phyloP scores from a whole-genome alignment of 148 eudicot genomes.

The Silene latifolia region DNA sequence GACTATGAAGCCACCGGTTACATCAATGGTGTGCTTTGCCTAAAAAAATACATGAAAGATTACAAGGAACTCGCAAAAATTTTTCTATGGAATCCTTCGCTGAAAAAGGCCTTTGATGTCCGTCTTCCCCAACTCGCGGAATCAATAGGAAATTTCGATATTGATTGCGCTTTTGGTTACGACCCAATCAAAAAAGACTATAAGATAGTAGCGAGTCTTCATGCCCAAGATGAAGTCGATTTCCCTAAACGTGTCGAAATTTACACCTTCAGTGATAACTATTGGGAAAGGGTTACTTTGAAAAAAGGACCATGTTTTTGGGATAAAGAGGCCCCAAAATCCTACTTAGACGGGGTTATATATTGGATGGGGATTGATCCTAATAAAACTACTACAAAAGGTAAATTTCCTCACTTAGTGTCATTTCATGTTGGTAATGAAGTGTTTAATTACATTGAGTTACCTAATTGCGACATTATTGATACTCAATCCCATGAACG shows the following conservation, averaged over 20 bases:
- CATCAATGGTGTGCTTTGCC: too few relatives aligned
- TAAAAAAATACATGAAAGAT: too few relatives aligned
- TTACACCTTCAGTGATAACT: conserved; percentile 10
- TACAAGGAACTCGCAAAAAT: too few relatives aligned
- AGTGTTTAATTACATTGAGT: neutral
- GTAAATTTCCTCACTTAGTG: conserved; percentile 11
- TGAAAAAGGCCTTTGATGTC: too few relatives aligned
- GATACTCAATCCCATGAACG: neutral
- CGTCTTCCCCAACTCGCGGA: neutral
- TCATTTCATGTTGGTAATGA: conserved; percentile 17
- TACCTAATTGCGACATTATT: conserved; percentile 2
- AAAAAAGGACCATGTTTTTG: neutral
- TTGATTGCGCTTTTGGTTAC: conserved; percentile 23
- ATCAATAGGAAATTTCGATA: neutral
- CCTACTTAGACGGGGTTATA: conserved; percentile 11
- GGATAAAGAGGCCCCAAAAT: conserved; percentile 8
- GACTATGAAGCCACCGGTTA: too few relatives aligned
- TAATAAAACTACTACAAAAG: neutral
- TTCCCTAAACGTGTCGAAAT: conserved; percentile 3
- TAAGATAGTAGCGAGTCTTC: conserved; percentile 18
- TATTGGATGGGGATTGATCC: conserved; percentile 16
- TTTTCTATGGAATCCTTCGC: too few relatives aligned
- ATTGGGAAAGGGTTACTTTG: neutral
- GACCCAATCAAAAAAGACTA: conserved; percentile 13
- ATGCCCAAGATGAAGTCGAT: neutral